Conservation (phyloP, 2,329 filamentous ascomycete species). For the Trichoderma simmonsii region DNA sequence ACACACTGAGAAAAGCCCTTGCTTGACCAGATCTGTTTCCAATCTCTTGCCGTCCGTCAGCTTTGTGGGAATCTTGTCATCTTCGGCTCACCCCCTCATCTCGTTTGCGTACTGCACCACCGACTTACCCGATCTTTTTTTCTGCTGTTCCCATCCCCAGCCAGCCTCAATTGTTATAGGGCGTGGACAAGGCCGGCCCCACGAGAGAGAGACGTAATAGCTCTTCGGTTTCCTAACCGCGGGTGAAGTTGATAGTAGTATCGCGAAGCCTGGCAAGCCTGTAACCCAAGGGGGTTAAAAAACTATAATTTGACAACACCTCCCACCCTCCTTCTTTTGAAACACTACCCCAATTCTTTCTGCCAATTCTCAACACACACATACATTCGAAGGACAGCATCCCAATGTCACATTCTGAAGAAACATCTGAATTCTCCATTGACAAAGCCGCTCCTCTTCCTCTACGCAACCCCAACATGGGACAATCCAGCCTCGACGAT, state of each 20-base stretch:
- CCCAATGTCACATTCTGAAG: conserved; percentile 31
- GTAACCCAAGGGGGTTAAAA: not conserved
- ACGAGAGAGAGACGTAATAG: not conserved
- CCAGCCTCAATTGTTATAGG: not conserved
- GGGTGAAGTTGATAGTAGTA: not conserved
- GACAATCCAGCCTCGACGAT: not conserved
- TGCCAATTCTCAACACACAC: not conserved
- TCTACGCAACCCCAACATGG: conserved; percentile 29
- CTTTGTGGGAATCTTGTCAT: not conserved
- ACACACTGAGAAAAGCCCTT: conserved; percentile 3
- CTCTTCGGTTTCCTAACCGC: not conserved
- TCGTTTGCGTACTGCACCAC: conserved; percentile 13
- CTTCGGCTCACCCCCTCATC: conserved; percentile 9
- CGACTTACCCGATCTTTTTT: conserved; percentile 1
- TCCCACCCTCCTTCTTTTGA: not conserved
- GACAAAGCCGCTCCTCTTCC: conserved; percentile 31
- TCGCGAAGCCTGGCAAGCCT: not conserved
- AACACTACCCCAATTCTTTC: not conserved
- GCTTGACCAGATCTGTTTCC: conserved; percentile 13
- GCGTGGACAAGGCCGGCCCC: conserved; percentile 7
- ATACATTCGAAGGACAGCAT: not conserved
- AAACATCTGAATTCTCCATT: conserved; percentile 35
- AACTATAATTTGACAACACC: conserved; percentile 14
- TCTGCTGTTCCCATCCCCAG: not conserved
- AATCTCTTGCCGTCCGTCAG: not conserved